A percentile compares a stretch with the other conserved stretches of the same genome.
These are phyloP conservation scores for Plasmodium inui DNA, from an alignment of 169 alveolate genomes.

Conservation along the genomic window DNA sequence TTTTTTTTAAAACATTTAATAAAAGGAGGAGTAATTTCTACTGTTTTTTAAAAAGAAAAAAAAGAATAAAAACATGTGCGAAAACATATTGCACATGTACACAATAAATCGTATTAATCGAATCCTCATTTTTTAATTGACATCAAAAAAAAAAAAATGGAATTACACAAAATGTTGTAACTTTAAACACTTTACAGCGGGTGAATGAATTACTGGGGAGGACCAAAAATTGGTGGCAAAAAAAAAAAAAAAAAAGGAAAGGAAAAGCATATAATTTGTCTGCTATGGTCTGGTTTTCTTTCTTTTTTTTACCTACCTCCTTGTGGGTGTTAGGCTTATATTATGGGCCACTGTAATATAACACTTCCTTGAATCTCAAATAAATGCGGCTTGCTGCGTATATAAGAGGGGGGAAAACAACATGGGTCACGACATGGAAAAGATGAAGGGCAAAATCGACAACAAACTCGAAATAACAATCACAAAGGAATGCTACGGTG, in stretches of 20 bases:
- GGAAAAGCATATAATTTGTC: neutral
- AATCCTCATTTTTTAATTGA: neutral
- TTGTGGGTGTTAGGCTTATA: neutral
- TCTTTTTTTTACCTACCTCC: neutral
- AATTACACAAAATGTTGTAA: neutral
- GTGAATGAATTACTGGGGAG: neutral
- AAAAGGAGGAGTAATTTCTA: neutral
- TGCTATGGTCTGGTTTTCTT: neutral
- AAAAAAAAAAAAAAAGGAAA: neutral
- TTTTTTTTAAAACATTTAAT: neutral
- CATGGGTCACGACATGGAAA: neutral
- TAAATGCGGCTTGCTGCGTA: slow-evolving; percentile 66
- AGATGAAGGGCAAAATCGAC: neutral
- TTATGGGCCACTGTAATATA: slow-evolving; percentile 34
- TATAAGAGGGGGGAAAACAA: slow-evolving; percentile 4
- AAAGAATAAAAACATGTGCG: neutral
- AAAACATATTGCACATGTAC: neutral
- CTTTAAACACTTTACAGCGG: neutral
- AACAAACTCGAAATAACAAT: neutral
- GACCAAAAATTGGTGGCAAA: slow-evolving; percentile 7
- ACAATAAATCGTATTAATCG: neutral
- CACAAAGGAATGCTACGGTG: neutral
- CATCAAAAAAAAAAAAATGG: neutral
- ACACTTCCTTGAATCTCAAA: slow-evolving; percentile 30
- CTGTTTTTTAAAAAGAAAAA: neutral